Conservation (phyloP, 202 grass and related monocot species). For the Zizania palustris region DNA sequence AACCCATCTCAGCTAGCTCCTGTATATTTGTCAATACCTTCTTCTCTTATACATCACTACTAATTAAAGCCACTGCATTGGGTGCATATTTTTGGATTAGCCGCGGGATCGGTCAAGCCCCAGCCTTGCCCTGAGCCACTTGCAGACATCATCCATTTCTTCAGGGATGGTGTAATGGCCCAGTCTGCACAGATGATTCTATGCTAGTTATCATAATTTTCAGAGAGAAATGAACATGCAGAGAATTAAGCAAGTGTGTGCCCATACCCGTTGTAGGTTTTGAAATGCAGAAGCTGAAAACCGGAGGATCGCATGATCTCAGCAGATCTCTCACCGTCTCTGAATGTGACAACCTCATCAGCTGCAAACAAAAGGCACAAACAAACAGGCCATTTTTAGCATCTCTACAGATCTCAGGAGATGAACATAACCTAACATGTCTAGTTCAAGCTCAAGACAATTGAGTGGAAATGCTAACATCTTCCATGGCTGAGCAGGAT, state of each 20-base stretch:
- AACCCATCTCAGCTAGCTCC: slow-evolving; percentile 43
- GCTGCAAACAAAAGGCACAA: slow-evolving; percentile 55
- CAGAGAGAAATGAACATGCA: not conserved
- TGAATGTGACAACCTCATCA: slow-evolving; percentile 83
- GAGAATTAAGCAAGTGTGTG: not conserved
- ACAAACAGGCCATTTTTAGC: not conserved
- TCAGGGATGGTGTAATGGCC: slow-evolving; percentile 95
- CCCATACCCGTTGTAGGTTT: slow-evolving; percentile 81
- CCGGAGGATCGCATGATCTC: slow-evolving; percentile 65
- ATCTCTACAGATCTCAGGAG: not conserved
- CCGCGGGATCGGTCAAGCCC: slow-evolving; percentile 62
- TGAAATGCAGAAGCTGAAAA: slow-evolving; percentile 64
- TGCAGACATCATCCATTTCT: slow-evolving; percentile 96
- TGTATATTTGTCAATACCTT: slow-evolving; percentile 50
- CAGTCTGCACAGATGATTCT: slow-evolving; percentile 49
- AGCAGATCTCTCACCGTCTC: slow-evolving; percentile 70
- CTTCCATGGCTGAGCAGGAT: slow-evolving; percentile 86
- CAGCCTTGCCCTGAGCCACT: slow-evolving; percentile 72
- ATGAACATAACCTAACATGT: slow-evolving; percentile 30
- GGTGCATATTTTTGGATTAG: slow-evolving; percentile 39
- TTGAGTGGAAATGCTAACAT: slow-evolving; percentile 51
- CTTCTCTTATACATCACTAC: slow-evolving; percentile 48
- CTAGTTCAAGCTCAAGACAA: not conserved
- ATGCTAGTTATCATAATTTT: slow-evolving; percentile 11
- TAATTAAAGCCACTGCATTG: slow-evolving; percentile 27